Base-by-base conservation (phyloP, 805 yeast genomes). In the Candida jianshihensis region DNA sequence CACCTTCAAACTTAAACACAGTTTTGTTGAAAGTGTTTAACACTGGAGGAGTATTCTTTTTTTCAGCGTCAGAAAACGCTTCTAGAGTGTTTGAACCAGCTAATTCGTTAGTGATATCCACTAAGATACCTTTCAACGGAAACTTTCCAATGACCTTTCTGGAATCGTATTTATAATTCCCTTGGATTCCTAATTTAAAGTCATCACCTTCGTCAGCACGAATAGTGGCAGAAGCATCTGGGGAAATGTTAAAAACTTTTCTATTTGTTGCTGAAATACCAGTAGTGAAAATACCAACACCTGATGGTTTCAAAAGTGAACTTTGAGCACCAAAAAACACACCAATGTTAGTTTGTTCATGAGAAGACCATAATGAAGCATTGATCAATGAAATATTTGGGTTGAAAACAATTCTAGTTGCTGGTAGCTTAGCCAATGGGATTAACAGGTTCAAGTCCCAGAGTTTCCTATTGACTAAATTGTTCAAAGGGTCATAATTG, bases 211-310 rank as follows among this genome's bases (percentile, higher is more conserved):
- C 71, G 24, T 60, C 63, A 6, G 67, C 60, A 33, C 83, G 78
- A 33, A 72, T 57, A n/a, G 65, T 60, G 40, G 72, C 77, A 24
- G 72, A 62, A 3, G 84, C 79, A 21, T 63, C 61, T 39, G 73
- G 78, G 9, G 64, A 62, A 12, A 81, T 61, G 36, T 74, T 70
- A 30, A 70, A 60, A 14, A 82, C 56, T 5, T 75, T 68, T 44
- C 92, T 67, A 52, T 73, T 73, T 2, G 69, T 63, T 13, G 79
- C 61, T 15, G 79, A 71, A n/a, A 82, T 47, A 6, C 95, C 96
- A 34, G 70, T 44, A 12, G 65, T 65, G 36, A 58, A 59, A 10
- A 51, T 41, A 11, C 38, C 29, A 4, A 43, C 34, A 6, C 59
- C 57, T 6, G 49, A 47, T 3, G 40, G 39, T 26, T 44, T 46